Conservation (phyloP, 2,329 filamentous ascomycete genomes). For the Sarocladium brachiariae region DNA sequence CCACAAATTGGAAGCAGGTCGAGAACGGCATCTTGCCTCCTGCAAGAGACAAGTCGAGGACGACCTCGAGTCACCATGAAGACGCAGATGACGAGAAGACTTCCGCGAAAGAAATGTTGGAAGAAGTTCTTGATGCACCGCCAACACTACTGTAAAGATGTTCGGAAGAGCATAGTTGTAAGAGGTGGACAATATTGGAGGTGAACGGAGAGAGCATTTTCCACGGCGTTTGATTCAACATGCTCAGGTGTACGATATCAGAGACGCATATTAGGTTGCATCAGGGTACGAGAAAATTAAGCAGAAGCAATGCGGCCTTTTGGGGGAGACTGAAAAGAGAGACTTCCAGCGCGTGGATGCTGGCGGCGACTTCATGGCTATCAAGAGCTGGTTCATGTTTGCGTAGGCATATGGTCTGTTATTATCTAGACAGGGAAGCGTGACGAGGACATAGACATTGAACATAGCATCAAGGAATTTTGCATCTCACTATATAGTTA, state of each 20-base stretch:
- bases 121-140: too few species aligned
- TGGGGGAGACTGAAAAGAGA: neutral
- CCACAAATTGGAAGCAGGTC: neutral
- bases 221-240: conserved; percentile 2
- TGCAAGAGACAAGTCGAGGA: neutral
- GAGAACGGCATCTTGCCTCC: neutral
- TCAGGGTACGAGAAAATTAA: neutral
- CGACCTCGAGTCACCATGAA: neutral
- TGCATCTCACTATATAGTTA: neutral
- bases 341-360: neutral
- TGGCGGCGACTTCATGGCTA: neutral
- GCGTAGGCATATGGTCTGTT: too few species aligned
- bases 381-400: too few species aligned
- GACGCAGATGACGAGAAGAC: neutral
- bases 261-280: neutral
- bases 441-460: neutral
- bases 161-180: too few species aligned
- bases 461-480: too few species aligned
- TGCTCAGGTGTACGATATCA: neutral
- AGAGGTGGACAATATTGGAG: neutral
- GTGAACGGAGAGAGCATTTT: neutral
- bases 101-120: too few species aligned
- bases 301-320: too few species aligned
- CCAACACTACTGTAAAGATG: neutral
- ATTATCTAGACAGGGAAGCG: too few species aligned